Conservation (phyloP, 2,329 filamentous ascomycete genomes). For the Trichoderma oligosporum region DNA sequence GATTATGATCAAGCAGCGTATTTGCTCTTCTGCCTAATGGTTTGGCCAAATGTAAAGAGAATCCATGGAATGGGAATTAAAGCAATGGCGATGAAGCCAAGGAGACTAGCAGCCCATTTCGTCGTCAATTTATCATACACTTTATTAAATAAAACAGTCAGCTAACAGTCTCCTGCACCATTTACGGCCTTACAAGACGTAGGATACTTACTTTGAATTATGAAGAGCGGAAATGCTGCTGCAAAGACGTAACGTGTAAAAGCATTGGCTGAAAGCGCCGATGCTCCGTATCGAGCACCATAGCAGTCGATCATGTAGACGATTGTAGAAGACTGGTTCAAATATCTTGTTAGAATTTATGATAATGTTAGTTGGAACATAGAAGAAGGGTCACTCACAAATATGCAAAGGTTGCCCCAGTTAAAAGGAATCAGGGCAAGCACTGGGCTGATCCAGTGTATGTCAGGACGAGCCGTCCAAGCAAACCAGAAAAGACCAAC, state of each 20-base stretch:
- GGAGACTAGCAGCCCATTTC: slow-evolving; percentile 23
- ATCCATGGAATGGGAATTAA: slow-evolving; percentile 24
- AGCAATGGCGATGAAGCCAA: slow-evolving; percentile 22
- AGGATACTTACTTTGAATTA: slow-evolving; percentile 25
- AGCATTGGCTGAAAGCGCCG: slow-evolving; percentile 40
- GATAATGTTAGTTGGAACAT: neutral
- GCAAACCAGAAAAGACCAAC: slow-evolving; percentile 25
- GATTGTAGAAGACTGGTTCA: slow-evolving; percentile 13
- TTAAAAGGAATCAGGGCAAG: slow-evolving; percentile 23
- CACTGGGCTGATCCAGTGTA: slow-evolving; percentile 23
- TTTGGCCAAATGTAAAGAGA: slow-evolving; percentile 17
- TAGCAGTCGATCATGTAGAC: slow-evolving; percentile 25
- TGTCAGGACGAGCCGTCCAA: neutral
- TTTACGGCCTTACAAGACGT: neutral
- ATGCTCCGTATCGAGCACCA: slow-evolving; percentile 19
- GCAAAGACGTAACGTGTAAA: slow-evolving; percentile 41
- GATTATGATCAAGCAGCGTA: neutral
- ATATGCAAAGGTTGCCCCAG: slow-evolving; percentile 18
- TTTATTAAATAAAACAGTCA: slow-evolving; percentile 4
- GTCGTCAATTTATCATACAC: slow-evolving; percentile 20
- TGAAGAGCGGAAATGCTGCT: slow-evolving; percentile 43
- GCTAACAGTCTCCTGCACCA: neutral
- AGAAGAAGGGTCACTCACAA: slow-evolving; percentile 1
- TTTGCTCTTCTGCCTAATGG: neutral
- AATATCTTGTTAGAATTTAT: neutral